Base-by-base conservation (phyloP, 2,329 filamentous ascomycete genomes). In the Myriosclerotinia duriaeana region DNA sequence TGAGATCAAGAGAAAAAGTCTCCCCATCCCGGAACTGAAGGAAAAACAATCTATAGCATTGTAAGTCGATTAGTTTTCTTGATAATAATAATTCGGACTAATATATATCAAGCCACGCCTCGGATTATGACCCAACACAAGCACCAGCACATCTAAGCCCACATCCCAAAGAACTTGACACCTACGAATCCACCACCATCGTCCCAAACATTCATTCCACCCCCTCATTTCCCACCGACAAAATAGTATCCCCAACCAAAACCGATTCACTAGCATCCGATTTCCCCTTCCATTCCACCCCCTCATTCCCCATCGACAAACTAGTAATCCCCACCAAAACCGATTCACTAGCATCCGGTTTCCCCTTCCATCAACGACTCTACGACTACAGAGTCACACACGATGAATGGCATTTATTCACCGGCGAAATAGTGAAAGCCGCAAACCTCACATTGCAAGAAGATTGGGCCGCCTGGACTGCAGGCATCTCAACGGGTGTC, bases 331-430 rank as follows among this genome's bases (percentile, higher is more conserved):
- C 68, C 5, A 74, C 72, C 15, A 72, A 66, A 52, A 70, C 50
- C 15, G 67, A 71, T 44, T 67, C 70, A 3, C 66, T 74, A 34
- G 71, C 72, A 7, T 74, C 73, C 6, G 72, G 72, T 15, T 74
- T 74, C 55, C 69, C 70, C 1, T 74, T 70, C 52, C 64, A 71
- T 53, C 67, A 66, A 30, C 63, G 68, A 48, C 66, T 74, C 5
- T 62, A 68, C 26, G 46, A 67, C 17, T 54, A 70, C 11, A 46
- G 60, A 11, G 61, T 74, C 15, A 69, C 72, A n/a, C 69, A 68
- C 36, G 70, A 73, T 40, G 63, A 73, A 63, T 74, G 73, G 73
- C 60, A 69, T 61, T 66, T 71, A 53, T 74, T 74, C 53, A 73
- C 64, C 7, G 64, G 58, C 46, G 72, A 71, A 30, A 66, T 74